Percentiles rank a stretch among this genome's conserved stretches.
These are phyloP conservation scores for Grosmannia serpens DNA, from an alignment of 2,329 filamentous ascomycete species.

Conservation along the genomic window DNA sequence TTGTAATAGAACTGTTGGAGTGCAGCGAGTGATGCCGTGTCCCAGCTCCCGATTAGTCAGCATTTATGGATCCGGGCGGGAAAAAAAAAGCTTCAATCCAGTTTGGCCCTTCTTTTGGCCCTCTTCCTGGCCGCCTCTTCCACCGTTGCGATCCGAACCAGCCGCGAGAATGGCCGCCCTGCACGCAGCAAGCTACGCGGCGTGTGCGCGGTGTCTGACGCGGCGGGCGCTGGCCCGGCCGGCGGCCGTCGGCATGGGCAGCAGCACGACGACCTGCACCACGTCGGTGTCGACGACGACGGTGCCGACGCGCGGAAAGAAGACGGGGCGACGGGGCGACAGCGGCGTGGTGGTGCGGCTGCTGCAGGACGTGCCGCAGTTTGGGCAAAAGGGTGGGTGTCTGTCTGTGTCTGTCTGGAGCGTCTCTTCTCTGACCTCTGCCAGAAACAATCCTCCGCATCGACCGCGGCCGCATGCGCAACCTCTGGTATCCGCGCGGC, in stretches of 20 bases:
- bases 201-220: conserved; percentile 7
- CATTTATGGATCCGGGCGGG: not conserved
- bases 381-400: conserved; percentile 25
- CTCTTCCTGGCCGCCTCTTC: too few relatives aligned
- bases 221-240: not conserved
- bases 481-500: conserved; percentile 21
- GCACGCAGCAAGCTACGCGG: conserved; percentile 3
- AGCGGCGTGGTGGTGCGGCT: conserved; percentile 32
- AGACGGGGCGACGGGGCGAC: conserved; percentile 23
- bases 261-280: not conserved
- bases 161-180: not conserved
- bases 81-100: not conserved
- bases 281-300: not conserved
- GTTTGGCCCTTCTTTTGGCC: too few relatives aligned
- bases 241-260: not conserved
- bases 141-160: not conserved
- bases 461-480: conserved; percentile 25
- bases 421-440: not conserved
- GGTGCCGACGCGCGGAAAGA: conserved; percentile 20
- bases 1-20: too few relatives aligned
- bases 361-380: conserved; percentile 27
- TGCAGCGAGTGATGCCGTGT: too few relatives aligned
- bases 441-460: conserved; percentile 22
- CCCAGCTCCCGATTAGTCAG: not conserved
- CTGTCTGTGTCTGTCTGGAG: conserved; percentile 1